Conservation (phyloP, 352 stramenopile species). For the Phytophthora brassicae region DNA sequence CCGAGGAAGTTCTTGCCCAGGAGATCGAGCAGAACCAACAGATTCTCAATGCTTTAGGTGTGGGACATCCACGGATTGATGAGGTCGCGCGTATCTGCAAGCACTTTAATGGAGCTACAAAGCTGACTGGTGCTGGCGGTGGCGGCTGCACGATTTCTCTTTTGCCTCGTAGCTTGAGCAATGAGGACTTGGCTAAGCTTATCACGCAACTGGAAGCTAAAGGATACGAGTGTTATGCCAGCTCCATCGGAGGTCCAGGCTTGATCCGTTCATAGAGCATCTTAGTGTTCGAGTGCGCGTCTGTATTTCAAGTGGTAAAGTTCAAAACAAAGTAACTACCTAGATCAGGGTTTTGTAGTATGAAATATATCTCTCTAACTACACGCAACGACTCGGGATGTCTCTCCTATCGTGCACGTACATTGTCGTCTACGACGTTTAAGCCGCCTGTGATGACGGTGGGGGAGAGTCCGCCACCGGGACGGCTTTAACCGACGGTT, state of each 20-base stretch:
- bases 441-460: conserved; percentile 19
- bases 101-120: conserved; percentile 66
- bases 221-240: conserved; percentile 61
- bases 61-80: conserved; percentile 86
- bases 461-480: conserved; percentile 13
- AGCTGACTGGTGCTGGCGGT: conserved; percentile 89
- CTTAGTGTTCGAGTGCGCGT: neutral
- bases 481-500: conserved; percentile 26
- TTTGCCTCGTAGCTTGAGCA: conserved; percentile 47
- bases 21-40: conserved; percentile 76
- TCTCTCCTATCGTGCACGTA: conserved; percentile 9
- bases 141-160: conserved; percentile 90
- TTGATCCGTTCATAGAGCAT: conserved; percentile 32
- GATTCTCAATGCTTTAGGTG: conserved; percentile 75
- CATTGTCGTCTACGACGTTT: conserved; percentile 32
- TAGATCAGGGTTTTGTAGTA: conserved; percentile 31
- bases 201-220: conserved; percentile 47
- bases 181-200: conserved; percentile 43
- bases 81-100: conserved; percentile 64
- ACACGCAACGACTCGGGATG: conserved; percentile 15
- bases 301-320: neutral
- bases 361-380: conserved; percentile 37
- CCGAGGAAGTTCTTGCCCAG: conserved; percentile 41
- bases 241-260: conserved; percentile 54
- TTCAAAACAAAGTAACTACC: conserved; percentile 11